A percentile compares a stretch with the other conserved stretches of the same genome.
Evolutionary conservation across 2,329 filamentous ascomycete genomes (phyloP).

Genomic region (Microsporum ferrugineum): DNA sequence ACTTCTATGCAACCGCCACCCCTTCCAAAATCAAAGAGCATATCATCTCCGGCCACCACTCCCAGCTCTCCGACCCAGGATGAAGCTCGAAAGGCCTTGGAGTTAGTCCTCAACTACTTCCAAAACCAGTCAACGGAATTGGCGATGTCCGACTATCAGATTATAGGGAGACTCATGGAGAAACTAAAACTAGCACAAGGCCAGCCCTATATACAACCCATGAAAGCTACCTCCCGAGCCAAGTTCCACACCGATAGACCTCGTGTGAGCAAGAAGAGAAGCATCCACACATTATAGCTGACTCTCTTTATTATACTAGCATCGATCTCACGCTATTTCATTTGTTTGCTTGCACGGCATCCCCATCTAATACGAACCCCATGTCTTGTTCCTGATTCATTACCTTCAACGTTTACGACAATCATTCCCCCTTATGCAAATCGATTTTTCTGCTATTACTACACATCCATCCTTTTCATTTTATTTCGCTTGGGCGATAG

Average conservation of each 20-base stretch:
- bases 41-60: slow-evolving; percentile 42
- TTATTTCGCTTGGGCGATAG: background rate
- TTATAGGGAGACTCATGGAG: slow-evolving; percentile 71
- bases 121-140: slow-evolving; percentile 57
- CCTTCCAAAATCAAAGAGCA: slow-evolving; percentile 29
- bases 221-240: slow-evolving; percentile 34
- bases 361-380: background rate
- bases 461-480: background rate
- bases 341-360: slow-evolving; percentile 1
- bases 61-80: slow-evolving; percentile 65
- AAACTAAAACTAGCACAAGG: slow-evolving; percentile 62
- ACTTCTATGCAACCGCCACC: slow-evolving; percentile 28
- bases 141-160: slow-evolving; percentile 66
- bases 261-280: slow-evolving; percentile 36
- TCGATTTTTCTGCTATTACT: no score
- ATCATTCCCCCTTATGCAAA: background rate
- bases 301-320: background rate
- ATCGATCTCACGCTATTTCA: background rate
- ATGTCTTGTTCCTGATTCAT: background rate
- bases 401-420: background rate
- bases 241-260: slow-evolving; percentile 33
- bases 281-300: slow-evolving; percentile 31
- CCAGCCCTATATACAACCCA: slow-evolving; percentile 19
- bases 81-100: slow-evolving; percentile 69
- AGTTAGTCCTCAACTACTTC: slow-evolving; percentile 72